Conservation (phyloP, 2,329 filamentous ascomycete species). For the Fusarium haematococcum region DNA sequence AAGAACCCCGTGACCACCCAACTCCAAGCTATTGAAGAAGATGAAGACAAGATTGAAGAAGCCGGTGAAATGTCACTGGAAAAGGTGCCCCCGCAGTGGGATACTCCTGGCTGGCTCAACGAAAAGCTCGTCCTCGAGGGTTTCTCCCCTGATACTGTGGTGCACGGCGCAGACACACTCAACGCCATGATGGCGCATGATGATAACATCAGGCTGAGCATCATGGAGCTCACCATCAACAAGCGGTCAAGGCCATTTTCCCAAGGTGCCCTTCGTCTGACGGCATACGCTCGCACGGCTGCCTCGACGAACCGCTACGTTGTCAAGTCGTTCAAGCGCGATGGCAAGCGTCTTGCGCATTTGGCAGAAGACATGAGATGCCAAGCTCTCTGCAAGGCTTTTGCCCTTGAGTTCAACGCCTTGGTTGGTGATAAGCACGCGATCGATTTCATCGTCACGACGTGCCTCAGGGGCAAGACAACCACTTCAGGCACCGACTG, state of each 20-base stretch:
- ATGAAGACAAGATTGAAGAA: constrained; percentile 9
- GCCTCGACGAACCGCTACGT: constrained; percentile 47
- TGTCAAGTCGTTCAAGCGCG: constrained; percentile 49
- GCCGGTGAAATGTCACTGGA: not conserved
- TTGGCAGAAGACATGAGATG: constrained; percentile 53
- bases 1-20: constrained; percentile 4
- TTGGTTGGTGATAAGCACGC: constrained; percentile 40
- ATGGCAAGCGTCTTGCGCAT: constrained; percentile 42
- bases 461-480: constrained; percentile 43
- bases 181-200: constrained; percentile 52
- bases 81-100: constrained; percentile 4
- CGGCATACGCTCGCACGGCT: constrained; percentile 50
- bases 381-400: constrained; percentile 54
- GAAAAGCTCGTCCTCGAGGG: constrained; percentile 17
- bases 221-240: constrained; percentile 49
- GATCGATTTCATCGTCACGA: constrained; percentile 49
- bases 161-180: constrained; percentile 45
- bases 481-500: constrained; percentile 15
- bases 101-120: not conserved
- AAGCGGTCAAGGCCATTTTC: constrained; percentile 41
- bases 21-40: constrained; percentile 17
- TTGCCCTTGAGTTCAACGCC: constrained; percentile 55
- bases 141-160: constrained; percentile 47
- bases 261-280: constrained; percentile 50
- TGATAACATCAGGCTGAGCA: constrained; percentile 50